Evolutionary conservation across 768 basidiomycete genomes (phyloP), one percentile per base, ranked within the genome.

Genomic region (Grammothele lineata): DNA sequence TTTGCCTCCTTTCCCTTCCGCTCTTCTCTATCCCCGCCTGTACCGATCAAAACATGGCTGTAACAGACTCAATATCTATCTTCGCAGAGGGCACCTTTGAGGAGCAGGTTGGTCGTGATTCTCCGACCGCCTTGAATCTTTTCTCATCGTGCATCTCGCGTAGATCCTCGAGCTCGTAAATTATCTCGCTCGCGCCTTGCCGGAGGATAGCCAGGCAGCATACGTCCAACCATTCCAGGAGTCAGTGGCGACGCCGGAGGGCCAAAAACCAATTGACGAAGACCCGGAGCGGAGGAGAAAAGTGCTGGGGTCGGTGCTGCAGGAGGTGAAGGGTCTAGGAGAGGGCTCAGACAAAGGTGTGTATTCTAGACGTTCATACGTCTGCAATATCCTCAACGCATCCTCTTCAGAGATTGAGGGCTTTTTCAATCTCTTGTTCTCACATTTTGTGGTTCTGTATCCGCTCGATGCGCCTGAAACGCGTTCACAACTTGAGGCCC

Each of bases 61-160:
- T 63, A 54, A 72, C 84, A 56, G 89, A 91, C 69, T 86, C 87
- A 33, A 73, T 92, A 47, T 82, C 89, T 49, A 80, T 92, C 55
- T 92, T 90, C 61, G 82, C 86, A 17, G 90, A 93, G 67, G 90
- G 90, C 41, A 91, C 89, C 1, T 92, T 87, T 57, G 83, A 86
- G 63, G 90, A 93, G 65, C 87, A 91, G 80, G 88, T 87, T 41
- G 19, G 36, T 36, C 23, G 15, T 19, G 7, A 7, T 25, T 19
- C 34, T 26, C 34, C 41, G 21, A 32, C 45, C 40, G 24, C 11
- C 23, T 17, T 26, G 30, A 22, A 30, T 12, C 23, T 3, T 1
- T 17, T n/a, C 37, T 40, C 4, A 50, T n/a, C 21, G 22, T 47
- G 41, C 53, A 42, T 37, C 19, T 45, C 38, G 41, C 18, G 22